These are phyloP conservation scores for Tolypocladium cylindrosporum DNA, from an alignment of 2,329 filamentous ascomycete species.

Conservation along the genomic window DNA sequence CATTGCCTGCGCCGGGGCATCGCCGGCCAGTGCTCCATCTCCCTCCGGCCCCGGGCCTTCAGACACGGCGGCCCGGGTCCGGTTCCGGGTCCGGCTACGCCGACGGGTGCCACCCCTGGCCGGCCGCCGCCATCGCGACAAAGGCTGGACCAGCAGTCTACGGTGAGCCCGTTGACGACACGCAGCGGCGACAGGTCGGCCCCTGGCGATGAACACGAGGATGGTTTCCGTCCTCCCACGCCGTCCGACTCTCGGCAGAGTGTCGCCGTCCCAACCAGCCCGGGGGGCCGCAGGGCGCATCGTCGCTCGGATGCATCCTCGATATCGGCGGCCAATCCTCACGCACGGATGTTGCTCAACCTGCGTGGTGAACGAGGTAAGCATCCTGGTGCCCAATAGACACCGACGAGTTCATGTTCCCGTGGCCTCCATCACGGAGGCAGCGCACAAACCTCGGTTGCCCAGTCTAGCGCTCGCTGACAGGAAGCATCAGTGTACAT, in stretches of 20 bases:
- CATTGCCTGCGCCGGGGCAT: constrained; percentile 35
- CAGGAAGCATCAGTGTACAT: constrained; percentile 28
- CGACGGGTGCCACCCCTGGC: neutral
- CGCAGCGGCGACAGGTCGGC: neutral
- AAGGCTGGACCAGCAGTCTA: neutral
- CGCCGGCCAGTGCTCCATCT: constrained; percentile 24
- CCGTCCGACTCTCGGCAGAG: constrained; percentile 19
- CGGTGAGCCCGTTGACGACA: neutral
- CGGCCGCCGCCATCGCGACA: neutral
- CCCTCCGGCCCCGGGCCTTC: constrained; percentile 19
- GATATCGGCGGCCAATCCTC: constrained; percentile 7
- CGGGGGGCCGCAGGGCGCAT: neutral
- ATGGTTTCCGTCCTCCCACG: constrained; percentile 15
- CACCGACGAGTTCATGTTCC: too few relatives aligned
- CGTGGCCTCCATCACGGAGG: too few relatives aligned
- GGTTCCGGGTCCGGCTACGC: neutral
- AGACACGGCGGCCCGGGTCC: neutral
- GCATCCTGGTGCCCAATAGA: neutral
- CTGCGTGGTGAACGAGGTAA: constrained; percentile 40
- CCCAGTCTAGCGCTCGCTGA: neutral
- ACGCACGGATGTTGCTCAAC: constrained; percentile 38
- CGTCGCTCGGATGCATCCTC: constrained; percentile 4
- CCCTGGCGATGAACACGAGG: neutral
- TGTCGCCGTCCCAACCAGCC: constrained; percentile 4
- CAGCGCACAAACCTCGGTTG: too few relatives aligned